Base-by-base conservation (phyloP, 2,329 filamentous ascomycete species). In the Neofusicoccum parvum region DNA sequence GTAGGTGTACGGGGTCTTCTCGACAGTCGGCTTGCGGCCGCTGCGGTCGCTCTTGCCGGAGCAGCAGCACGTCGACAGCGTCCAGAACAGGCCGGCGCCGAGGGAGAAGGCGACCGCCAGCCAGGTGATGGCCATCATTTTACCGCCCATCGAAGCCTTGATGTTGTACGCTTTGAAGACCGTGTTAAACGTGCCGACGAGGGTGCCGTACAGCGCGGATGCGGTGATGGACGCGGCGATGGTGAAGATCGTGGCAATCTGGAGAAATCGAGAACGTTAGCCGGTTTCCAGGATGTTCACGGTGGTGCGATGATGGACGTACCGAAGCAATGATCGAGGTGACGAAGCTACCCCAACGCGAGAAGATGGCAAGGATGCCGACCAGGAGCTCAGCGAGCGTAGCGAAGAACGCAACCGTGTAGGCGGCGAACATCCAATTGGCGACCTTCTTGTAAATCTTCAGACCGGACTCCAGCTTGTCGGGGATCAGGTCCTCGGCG, bases 11-110 rank as follows among this genome's bases (percentile, higher is more conserved):
- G 85, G 85, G 0, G 85, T 83, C 82, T 88, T 88, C 74, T 88
- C 85, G 37, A 84, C 84, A 45, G 78, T 79, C 53, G 80, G 79
- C 67, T 78, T 78, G 20, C 56, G 46, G 49, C 56, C 70, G 67
- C 65, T 53, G 64, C 74, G 69, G 34, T 81, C 80, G 64, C 80
- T 83, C 71, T 85, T 83, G 53, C 92, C 92, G 71, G 86, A 88
- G 84, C 94, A 97, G 87, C 94, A 98, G 89, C 94, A 98, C 73
- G 91, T 86, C 78, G 89, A 92, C 78, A 96, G 87, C 74, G 94
- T 81, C 94, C 95, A 98, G 89, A 98, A 97, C 75, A 97, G 80
- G 69, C 87, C 87, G 7, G 90, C 90, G 48, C 79, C 91, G 39
- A 95, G 75, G 68, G 90, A 89, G 75, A 96, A 93, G 34, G 87